Base-by-base conservation (phyloP, 2,329 filamentous ascomycete species). In the Colletotrichum destructivum region DNA sequence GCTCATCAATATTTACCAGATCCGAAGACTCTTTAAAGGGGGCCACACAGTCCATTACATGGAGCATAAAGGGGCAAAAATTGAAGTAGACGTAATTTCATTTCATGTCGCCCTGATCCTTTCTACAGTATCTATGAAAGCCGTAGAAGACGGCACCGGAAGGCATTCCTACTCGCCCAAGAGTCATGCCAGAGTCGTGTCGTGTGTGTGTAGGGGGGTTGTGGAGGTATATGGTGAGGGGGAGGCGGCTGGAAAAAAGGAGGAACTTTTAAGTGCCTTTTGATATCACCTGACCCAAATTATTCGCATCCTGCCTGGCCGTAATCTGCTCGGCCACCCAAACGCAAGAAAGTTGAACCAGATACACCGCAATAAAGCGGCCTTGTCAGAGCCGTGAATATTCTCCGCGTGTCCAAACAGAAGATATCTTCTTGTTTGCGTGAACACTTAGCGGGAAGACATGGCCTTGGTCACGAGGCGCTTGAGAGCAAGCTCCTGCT, bases 401-500 rank as follows among this genome's bases (percentile, higher is more conserved):
- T 61, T 54, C 63, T 57, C 56, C 61, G 61, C 62, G 63, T 56
- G 7, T 40, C 54, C 47, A 54, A 54, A 61, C 57, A 57, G 44
- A 46, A 63, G 52, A 38, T 52, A 26, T 49, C 44, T 63, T 68
- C 62, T 69, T 56, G 21, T 18, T 47, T 55, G 49, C 56, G 4
- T 61, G 13, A 64, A 44, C 31, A 65, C 82, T 91, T 95, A 97
- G 86, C 94, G 92, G 81, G 94, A 95, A 76, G 94, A 92, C 94
- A 97, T 97, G 80, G 94, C 95, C 93, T 98, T 99, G 86, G 96
- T 99, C 80, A 99, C 95, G 78, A 97, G 91, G 81, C 96, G 91
- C 94, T 98, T 99, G 76, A 99, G 91, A 74, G 95, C 95, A 77
- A 99, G 89, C 90, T 99, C 96, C 92, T 98, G 97, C 94, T 98